Percentiles rank a stretch among this genome's conserved stretches.
Evolutionary conservation across 1,139 yeast species (phyloP).

Genomic region (Candida glucosophila): DNA sequence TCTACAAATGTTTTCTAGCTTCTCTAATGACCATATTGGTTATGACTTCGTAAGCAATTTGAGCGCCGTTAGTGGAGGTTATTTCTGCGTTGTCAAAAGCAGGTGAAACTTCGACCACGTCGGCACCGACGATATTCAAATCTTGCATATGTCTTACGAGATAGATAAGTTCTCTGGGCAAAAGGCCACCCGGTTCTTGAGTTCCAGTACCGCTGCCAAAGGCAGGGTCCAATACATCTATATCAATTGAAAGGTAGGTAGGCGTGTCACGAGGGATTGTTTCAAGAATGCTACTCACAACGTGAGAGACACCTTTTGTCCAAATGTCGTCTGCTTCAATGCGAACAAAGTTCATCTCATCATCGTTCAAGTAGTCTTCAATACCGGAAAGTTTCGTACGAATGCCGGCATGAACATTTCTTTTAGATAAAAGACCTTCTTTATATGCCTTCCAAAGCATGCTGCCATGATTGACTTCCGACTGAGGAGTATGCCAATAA

Average conservation of each 20-base stretch:
- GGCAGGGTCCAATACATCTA: conserved; percentile 77
- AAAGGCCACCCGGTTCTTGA: conserved; percentile 75
- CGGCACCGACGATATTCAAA: conserved; percentile 66
- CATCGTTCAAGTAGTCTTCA: conserved; percentile 60
- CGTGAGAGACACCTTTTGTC: conserved; percentile 48
- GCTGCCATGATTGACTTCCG: conserved; percentile 67
- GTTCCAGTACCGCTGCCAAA: conserved; percentile 81
- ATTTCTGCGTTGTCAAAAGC: conserved; percentile 65
- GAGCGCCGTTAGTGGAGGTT: conserved; percentile 72
- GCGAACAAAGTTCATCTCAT: conserved; percentile 52
- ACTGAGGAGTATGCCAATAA: conserved; percentile 60
- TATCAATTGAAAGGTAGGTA: conserved; percentile 65
- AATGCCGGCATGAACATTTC: conserved; percentile 64
- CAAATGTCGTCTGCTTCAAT: conserved; percentile 66
- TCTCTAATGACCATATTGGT: conserved; percentile 70
- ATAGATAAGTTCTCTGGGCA: conserved; percentile 65
- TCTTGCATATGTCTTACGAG: conserved; percentile 50
- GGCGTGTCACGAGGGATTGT: conserved; percentile 50
- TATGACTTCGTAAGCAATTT: conserved; percentile 59
- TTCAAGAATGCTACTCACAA: conserved; percentile 40
- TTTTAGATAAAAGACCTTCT: conserved; percentile 51
- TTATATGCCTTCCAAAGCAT: conserved; percentile 73
- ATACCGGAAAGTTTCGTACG: conserved; percentile 60
- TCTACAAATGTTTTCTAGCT: too few relatives aligned
- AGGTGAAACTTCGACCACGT: conserved; percentile 72